Evolutionary conservation across 768 basidiomycete genomes (phyloP).

Genomic region (Hemileccinum rubropunctum): DNA sequence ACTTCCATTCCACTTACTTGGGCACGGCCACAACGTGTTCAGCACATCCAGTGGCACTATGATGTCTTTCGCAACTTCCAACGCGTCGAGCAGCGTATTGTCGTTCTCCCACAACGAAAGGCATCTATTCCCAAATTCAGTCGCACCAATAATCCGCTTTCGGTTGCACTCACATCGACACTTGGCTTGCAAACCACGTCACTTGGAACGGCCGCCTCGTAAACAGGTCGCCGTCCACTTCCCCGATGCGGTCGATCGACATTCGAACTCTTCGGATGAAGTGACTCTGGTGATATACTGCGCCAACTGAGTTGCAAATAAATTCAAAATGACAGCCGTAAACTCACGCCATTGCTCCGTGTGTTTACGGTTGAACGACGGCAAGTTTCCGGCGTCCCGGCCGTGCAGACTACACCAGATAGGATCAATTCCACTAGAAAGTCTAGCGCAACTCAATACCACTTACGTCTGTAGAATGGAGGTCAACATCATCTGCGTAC

Average conservation of each 20-base stretch:
- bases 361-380: conserved; percentile 66
- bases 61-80: conserved; percentile 66
- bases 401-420: conserved; percentile 47
- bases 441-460: background rate
- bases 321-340: background rate
- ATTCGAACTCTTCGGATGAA: conserved; percentile 60
- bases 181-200: conserved; percentile 68
- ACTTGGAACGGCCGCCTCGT: conserved; percentile 68
- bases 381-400: conserved; percentile 42
- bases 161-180: conserved; percentile 48
- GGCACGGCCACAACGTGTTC: conserved; percentile 67
- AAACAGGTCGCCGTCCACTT: conserved; percentile 51
- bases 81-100: conserved; percentile 49
- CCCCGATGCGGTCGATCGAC: conserved; percentile 51
- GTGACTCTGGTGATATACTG: conserved; percentile 68
- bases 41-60: conserved; percentile 62
- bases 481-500: conserved; percentile 63
- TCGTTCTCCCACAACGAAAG: conserved; percentile 67
- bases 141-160: background rate
- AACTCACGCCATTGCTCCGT: conserved; percentile 78
- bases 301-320: conserved; percentile 2
- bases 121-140: conserved; percentile 41
- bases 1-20: conserved; percentile 33
- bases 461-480: conserved; percentile 64
- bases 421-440: conserved; percentile 11